phyloP scores from a whole-genome alignment of 179 eudicot genomes.

The Heliamphora pulchella region DNA sequence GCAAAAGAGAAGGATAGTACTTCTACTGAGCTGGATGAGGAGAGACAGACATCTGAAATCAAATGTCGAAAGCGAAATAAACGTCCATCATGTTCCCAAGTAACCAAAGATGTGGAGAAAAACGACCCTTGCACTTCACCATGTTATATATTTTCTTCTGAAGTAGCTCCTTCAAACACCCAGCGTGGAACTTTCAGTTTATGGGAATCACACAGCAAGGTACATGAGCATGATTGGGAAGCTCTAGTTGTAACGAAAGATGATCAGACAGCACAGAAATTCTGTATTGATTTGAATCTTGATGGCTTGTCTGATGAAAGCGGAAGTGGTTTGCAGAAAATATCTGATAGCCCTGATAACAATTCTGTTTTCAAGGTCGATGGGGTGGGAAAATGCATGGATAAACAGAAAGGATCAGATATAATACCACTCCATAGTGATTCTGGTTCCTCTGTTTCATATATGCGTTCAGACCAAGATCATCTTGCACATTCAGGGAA shows the following conservation, averaged over 20 bases:
- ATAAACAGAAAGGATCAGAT: background rate
- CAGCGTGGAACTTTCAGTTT: constrained; percentile 8
- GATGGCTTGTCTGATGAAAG: constrained; percentile 17
- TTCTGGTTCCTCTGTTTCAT: constrained; percentile 21
- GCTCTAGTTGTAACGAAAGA: constrained; percentile 5
- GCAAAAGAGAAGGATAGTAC: background rate
- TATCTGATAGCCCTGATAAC: constrained; percentile 12
- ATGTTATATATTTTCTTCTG: constrained; percentile 9
- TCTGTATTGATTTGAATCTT: constrained; percentile 25
- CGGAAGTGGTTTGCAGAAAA: constrained; percentile 15
- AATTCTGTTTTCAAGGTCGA: background rate
- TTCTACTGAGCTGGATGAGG: background rate
- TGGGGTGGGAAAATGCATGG: background rate
- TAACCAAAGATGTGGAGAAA: background rate
- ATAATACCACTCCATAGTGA: constrained; percentile 4
- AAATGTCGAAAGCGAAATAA: constrained; percentile 7
- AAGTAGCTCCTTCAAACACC: background rate
- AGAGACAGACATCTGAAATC: constrained; percentile 7
- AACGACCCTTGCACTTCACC: background rate
- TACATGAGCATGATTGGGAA: constrained; percentile 13
- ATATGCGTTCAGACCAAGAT: constrained; percentile 12
- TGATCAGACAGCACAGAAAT: background rate
- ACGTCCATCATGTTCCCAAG: background rate
- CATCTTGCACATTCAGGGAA: constrained; percentile 11
- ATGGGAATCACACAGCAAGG: background rate